phyloP scores from a whole-genome alignment of 2,329 filamentous ascomycete species.

The Clarireedia sp. region DNA sequence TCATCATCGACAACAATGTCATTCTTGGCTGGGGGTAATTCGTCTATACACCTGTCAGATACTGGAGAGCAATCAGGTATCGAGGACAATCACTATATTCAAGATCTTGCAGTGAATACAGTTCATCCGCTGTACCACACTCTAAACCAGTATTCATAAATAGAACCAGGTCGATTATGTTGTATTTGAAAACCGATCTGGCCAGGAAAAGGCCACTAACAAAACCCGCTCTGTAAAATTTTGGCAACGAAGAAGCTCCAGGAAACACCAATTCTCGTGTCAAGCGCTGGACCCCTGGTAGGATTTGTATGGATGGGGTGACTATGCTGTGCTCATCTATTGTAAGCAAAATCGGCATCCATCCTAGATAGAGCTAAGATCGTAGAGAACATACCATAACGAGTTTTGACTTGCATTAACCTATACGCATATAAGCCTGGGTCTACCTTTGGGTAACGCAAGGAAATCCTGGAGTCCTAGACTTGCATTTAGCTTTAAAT shows the following conservation, averaged over 20 bases:
- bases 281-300: neutral
- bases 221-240: neutral
- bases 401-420: neutral
- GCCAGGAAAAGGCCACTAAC: neutral
- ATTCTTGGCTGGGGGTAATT: neutral
- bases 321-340: too few relatives aligned
- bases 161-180: neutral
- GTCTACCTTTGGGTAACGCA: neutral
- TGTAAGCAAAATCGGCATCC: too few relatives aligned
- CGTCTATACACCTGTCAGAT: neutral
- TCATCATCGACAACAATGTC: neutral
- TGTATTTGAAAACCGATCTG: neutral
- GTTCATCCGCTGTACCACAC: neutral
- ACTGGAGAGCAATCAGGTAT: neutral
- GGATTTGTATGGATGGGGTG: too few relatives aligned
- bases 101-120: neutral
- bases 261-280: neutral
- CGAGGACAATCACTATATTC: neutral
- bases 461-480: neutral
- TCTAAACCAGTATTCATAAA: neutral
- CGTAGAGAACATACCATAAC: too few relatives aligned
- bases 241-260: neutral
- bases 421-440: neutral
- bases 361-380: too few relatives aligned
- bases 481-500: neutral